These are phyloP conservation scores for Coemansia sp. DNA, from an alignment of 192 early-diverging fungal species.

Conservation along the genomic window DNA sequence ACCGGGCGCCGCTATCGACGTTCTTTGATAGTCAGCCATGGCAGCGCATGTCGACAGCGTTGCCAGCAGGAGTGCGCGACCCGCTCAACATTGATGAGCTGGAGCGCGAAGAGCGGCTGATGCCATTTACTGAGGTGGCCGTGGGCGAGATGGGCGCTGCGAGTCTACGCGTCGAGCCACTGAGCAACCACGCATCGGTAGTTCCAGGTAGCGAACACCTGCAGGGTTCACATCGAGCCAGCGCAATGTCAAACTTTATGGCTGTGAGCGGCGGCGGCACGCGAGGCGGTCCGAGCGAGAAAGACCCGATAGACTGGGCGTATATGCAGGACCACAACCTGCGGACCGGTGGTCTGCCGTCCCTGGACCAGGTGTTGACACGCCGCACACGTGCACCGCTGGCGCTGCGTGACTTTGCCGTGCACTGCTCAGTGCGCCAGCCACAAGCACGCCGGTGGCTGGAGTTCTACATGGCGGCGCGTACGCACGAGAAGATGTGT, in stretches of 20 bases:
- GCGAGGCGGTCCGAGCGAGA: constrained; percentile 6
- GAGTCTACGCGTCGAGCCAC: neutral
- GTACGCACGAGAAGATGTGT: constrained; percentile 55
- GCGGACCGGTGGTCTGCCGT: constrained; percentile 52
- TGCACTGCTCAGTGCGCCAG: constrained; percentile 55
- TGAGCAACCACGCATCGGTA: constrained; percentile 1
- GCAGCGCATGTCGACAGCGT: constrained; percentile 45
- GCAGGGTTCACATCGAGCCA: constrained; percentile 3
- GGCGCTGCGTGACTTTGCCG: constrained; percentile 53
- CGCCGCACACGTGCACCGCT: constrained; percentile 46
- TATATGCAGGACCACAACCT: constrained; percentile 57
- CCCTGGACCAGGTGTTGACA: constrained; percentile 56
- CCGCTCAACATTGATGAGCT: constrained; percentile 55
- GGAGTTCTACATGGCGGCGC: constrained; percentile 56
- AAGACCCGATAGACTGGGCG: constrained; percentile 45
- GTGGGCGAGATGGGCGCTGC: constrained; percentile 33
- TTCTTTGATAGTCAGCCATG: constrained; percentile 39
- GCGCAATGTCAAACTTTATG: constrained; percentile 5
- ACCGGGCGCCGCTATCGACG: constrained; percentile 41
- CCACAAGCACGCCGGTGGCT: constrained; percentile 56
- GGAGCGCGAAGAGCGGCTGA: constrained; percentile 52
- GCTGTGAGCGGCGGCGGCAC: neutral
- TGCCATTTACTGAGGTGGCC: constrained; percentile 45
- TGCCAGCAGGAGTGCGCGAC: constrained; percentile 49
- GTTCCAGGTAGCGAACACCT: neutral